Percentiles rank a stretch among this genome's conserved stretches.
phyloP scores from a whole-genome alignment of 352 stramenopile genomes.

The Phytophthora niederhauseri region DNA sequence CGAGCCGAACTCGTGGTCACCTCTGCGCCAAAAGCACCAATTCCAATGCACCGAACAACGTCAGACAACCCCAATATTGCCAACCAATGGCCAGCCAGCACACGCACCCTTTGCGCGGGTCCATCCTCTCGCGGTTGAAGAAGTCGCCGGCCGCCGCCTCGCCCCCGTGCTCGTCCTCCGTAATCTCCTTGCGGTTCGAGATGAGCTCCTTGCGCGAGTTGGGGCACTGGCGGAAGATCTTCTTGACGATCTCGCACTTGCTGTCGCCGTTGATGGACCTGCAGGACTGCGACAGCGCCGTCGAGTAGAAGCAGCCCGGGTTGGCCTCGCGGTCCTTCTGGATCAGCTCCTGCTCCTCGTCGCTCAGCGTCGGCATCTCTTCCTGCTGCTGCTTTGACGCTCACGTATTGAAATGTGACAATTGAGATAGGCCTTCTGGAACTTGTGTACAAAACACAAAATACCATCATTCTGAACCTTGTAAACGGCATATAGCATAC shows the following conservation, averaged over 20 bases:
- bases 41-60: not conserved
- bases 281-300: slow-evolving; percentile 76
- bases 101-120: slow-evolving; percentile 50
- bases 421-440: slow-evolving; percentile 23
- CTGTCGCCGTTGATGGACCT: slow-evolving; percentile 83
- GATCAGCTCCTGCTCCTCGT: slow-evolving; percentile 77
- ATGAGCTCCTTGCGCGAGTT: slow-evolving; percentile 75
- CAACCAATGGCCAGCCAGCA: not conserved
- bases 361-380: slow-evolving; percentile 65
- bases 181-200: slow-evolving; percentile 79
- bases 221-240: slow-evolving; percentile 86
- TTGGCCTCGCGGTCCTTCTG: slow-evolving; percentile 75
- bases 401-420: slow-evolving; percentile 16
- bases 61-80: not conserved
- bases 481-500: slow-evolving; percentile 12
- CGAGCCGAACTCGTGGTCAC: slow-evolving; percentile 43
- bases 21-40: slow-evolving; percentile 7
- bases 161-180: slow-evolving; percentile 68
- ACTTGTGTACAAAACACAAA: slow-evolving; percentile 28
- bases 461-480: slow-evolving; percentile 24
- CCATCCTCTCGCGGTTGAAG: slow-evolving; percentile 76
- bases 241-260: slow-evolving; percentile 87
- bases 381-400: not conserved
- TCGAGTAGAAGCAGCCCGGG: slow-evolving; percentile 84
- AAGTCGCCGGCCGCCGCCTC: slow-evolving; percentile 61